Evolutionary conservation across 1,284 basidiomycete genomes (phyloP).

Genomic region (Anthracocystis panici-leucophaei): DNA sequence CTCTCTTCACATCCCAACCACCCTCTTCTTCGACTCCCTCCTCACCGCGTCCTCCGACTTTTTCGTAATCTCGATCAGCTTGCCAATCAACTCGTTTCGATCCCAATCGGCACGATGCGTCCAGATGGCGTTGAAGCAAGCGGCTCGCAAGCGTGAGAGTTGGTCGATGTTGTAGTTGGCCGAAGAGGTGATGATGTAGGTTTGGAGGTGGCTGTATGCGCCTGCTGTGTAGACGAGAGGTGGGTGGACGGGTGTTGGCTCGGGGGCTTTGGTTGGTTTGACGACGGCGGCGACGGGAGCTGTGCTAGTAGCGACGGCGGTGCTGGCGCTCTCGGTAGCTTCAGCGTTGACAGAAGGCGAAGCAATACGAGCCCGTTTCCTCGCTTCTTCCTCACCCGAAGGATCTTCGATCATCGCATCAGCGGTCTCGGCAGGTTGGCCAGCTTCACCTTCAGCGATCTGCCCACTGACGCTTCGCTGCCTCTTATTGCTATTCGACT

Average conservation of each 20-base stretch:
- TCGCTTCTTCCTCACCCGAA: slow-evolving; percentile 20
- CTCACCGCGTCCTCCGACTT: slow-evolving; percentile 27
- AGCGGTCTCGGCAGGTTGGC: not conserved
- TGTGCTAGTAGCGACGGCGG: not conserved
- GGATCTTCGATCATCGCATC: slow-evolving; percentile 6
- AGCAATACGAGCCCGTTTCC: slow-evolving; percentile 36
- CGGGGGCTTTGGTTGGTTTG: not conserved
- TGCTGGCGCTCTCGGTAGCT: not conserved
- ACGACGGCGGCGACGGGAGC: not conserved
- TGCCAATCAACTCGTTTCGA: slow-evolving; percentile 75
- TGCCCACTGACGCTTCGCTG: slow-evolving; percentile 42
- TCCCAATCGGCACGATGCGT: slow-evolving; percentile 84
- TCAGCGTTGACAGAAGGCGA: slow-evolving; percentile 13
- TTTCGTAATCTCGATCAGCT: slow-evolving; percentile 38
- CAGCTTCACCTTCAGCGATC: slow-evolving; percentile 1
- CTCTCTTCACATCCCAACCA: not conserved
- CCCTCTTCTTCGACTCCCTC: slow-evolving; percentile 12
- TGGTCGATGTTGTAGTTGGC: slow-evolving; percentile 76
- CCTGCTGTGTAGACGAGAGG: slow-evolving; percentile 26
- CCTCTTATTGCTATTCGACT: slow-evolving; percentile 43
- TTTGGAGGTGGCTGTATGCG: slow-evolving; percentile 30
- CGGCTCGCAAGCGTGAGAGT: slow-evolving; percentile 90
- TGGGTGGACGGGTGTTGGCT: slow-evolving; percentile 27
- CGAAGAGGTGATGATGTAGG: slow-evolving; percentile 37
- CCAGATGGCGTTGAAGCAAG: slow-evolving; percentile 84